Conservation (phyloP, 768 basidiomycete species). For the Hirschioporus abietinus region DNA sequence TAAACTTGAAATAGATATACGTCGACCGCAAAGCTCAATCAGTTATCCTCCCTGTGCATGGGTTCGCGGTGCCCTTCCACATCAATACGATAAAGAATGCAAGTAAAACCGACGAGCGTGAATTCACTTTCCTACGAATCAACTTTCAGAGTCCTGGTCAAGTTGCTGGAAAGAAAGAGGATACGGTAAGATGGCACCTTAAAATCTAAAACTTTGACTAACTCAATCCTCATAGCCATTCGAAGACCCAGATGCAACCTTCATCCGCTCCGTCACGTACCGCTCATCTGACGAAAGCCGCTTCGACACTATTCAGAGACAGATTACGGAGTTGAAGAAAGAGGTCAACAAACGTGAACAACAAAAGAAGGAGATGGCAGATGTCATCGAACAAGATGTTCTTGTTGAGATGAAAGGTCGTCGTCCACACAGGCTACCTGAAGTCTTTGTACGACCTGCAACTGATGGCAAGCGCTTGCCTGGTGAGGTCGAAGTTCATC, state of each 20-base stretch:
- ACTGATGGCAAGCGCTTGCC: conserved; percentile 92
- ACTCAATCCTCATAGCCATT: conserved; percentile 58
- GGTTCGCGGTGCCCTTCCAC: conserved; percentile 95
- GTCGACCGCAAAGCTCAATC: conserved; percentile 90
- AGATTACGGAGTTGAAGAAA: conserved; percentile 94
- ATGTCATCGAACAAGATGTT: conserved; percentile 92
- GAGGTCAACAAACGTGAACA: conserved; percentile 96
- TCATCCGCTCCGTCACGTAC: conserved; percentile 92
- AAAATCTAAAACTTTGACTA: not conserved
- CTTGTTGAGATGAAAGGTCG: conserved; percentile 86
- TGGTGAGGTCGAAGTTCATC: conserved; percentile 98
- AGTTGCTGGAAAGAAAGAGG: conserved; percentile 96
- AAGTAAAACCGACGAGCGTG: conserved; percentile 95
- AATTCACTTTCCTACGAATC: conserved; percentile 90
- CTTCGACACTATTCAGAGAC: conserved; percentile 82
- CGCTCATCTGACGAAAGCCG: conserved; percentile 86
- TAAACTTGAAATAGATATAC: conserved; percentile 52
- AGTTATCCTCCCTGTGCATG: conserved; percentile 88
- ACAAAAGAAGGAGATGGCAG: conserved; percentile 97
- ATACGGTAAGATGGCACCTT: conserved; percentile 58
- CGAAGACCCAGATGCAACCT: conserved; percentile 94
- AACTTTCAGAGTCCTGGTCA: conserved; percentile 99
- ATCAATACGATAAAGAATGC: conserved; percentile 98
- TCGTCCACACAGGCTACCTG: conserved; percentile 78
- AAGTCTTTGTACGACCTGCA: conserved; percentile 91